A percentile compares a stretch with the other conserved stretches of the same genome.
Conservation (phyloP, 306 rosid species). For the Hylodesmum podocarpum region DNA sequence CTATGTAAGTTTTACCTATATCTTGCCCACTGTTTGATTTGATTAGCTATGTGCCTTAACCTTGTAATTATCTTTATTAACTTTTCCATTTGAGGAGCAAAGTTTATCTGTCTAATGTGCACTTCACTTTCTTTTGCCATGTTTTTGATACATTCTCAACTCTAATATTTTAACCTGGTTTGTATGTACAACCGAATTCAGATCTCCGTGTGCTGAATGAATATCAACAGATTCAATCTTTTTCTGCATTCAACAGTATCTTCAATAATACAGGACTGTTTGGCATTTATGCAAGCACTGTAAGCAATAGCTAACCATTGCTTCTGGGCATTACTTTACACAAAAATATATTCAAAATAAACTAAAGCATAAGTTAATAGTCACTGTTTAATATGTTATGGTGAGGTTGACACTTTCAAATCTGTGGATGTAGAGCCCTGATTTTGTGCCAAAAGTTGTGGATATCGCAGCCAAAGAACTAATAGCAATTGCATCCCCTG, state of each 20-base stretch:
- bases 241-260: constrained; percentile 94
- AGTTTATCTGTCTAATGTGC: neutral
- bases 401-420: constrained; percentile 24
- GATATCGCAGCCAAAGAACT: constrained; percentile 81
- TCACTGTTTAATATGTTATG: neutral
- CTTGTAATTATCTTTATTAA: neutral
- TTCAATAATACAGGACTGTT: constrained; percentile 85
- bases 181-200: constrained; percentile 34
- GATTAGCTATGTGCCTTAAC: neutral
- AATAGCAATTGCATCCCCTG: constrained; percentile 75
- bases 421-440: constrained; percentile 58
- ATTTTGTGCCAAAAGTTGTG: constrained; percentile 64
- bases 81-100: neutral
- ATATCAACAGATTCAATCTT: constrained; percentile 75
- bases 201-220: constrained; percentile 86
- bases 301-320: constrained; percentile 40
- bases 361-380: neutral
- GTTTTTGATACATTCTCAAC: neutral
- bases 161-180: neutral
- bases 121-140: constrained; percentile 19
- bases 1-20: constrained; percentile 63
- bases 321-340: neutral
- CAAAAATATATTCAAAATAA: neutral
- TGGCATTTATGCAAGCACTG: constrained; percentile 84
- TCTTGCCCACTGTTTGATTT: neutral